Base-by-base conservation (phyloP, 1,139 yeast species). In the Kodamaea alishanica region DNA sequence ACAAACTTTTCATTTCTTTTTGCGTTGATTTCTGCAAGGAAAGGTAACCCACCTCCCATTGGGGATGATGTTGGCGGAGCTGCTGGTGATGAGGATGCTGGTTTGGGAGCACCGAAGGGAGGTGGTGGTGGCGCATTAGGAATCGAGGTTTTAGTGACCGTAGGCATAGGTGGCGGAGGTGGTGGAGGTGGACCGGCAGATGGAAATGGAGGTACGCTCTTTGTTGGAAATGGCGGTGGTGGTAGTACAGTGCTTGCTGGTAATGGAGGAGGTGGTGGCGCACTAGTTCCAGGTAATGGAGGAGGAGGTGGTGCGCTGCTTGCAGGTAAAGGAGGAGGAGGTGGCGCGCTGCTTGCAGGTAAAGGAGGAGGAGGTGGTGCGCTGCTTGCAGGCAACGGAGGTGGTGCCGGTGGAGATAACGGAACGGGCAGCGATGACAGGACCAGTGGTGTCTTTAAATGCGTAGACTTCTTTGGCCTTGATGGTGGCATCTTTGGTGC, bases 11-110 rank as follows among this genome's bases (percentile, higher is more conserved):
- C 73, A 39, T 54, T 57, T 46, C 75, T 55, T 46, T 63, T 65
- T 1, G 72, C 63, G 41, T 69, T 69, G 38, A 70, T 70, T 43
- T 70, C 63, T 2, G 70, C 68, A 26, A 70, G 60, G 45, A 70
- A 70, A 2, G 75, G 75, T 22, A 70, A 52, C 0, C 63, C 67
- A 2, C 67, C 65, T 1, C 58, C 60, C 8, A 50, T 39, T 2
- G 61, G 48, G 8, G 52, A 40, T 6, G 53, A 43, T 4, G 52
- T 41, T 8, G 50, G 24, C 27, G 39, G 20, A 8, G 51, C 39
- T 2, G 61, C 49, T 7, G 52, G 40, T 6, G 53, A 43, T 4
- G 52, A 42, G 7, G 50, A 23, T 25, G 39, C 5, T 12, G 44
- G 11, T 8, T 12, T 15, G 6, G 48, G 49, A 12, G 43, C 44